A percentile compares a stretch with the other conserved stretches of the same genome.
phyloP scores from a whole-genome alignment of 768 basidiomycete genomes.

The Pleurotus tuoliensis region DNA sequence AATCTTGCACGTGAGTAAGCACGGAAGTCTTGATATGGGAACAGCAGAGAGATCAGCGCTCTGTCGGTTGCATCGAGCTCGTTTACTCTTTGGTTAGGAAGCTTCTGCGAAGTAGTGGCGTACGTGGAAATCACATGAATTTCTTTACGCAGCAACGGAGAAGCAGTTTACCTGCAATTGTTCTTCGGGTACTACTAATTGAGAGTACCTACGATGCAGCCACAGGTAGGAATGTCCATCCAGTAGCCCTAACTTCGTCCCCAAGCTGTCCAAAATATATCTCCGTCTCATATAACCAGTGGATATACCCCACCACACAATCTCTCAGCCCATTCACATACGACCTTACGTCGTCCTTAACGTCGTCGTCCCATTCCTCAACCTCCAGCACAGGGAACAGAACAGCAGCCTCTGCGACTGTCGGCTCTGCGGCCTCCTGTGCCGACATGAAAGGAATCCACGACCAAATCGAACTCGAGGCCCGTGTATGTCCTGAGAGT shows the following conservation, averaged over 20 bases:
- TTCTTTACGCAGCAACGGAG: too few relatives aligned
- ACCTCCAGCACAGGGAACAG: background rate
- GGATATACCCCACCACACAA: constrained; percentile 52
- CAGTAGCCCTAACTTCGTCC: constrained; percentile 10
- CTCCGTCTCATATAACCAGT: constrained; percentile 65
- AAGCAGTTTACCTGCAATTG: too few relatives aligned
- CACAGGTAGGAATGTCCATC: constrained; percentile 10
- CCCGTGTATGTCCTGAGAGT: constrained; percentile 7
- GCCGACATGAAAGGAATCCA: constrained; percentile 2
- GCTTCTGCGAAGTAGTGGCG: too few relatives aligned
- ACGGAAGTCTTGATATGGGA: too few relatives aligned
- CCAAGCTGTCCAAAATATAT: constrained; percentile 37
- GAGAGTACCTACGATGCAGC: background rate
- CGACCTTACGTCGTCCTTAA: constrained; percentile 13
- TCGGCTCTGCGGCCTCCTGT: too few relatives aligned
- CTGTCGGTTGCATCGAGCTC: too few relatives aligned
- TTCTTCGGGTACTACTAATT: too few relatives aligned
- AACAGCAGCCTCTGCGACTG: too few relatives aligned
- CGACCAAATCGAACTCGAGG: constrained; percentile 15
- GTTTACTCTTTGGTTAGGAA: too few relatives aligned
- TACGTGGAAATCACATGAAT: too few relatives aligned
- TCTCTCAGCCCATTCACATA: constrained; percentile 53
- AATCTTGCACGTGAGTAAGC: too few relatives aligned
- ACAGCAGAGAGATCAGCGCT: too few relatives aligned
- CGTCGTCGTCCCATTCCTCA: background rate